Base-by-base conservation (phyloP, 83 land plant genomes). In the Picea abies region DNA sequence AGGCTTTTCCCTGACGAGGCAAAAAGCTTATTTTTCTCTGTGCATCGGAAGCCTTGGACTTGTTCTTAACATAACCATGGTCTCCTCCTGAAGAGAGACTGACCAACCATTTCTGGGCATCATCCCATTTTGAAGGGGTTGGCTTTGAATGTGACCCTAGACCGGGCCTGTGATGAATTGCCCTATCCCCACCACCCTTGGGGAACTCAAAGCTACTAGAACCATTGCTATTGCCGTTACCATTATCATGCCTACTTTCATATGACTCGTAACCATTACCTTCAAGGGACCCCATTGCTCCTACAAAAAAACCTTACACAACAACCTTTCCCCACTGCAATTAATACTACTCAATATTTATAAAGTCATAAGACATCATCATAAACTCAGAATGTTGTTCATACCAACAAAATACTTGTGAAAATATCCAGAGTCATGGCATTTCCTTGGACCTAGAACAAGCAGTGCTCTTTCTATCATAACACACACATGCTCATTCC, bases 41-140 rank as follows among this genome's bases (percentile, higher is more conserved):
- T 39, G 16, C 56, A 15, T 37, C 58, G 9, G 66, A 71, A 81
- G 60, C 26, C 26, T 83, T 81, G 58, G 67, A 25, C 10, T 78
- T 83, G 4, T 78, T 63, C 60, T 82, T 72, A 22, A 23, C 65
- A 35, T 78, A 72, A 22, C 69, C 80, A 14, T 63, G 61, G 26
- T 79, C 76, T 14, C 64, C 81, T 63, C 32, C 82, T 26, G 87
- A 76, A 56, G 87, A 85, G 35, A 41, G 47, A 4, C 92, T 90
- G 19, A 85, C 90, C 52, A 92, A 83, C 92, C 94, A 92, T 83
- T 92, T 92, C 68, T 92, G 94, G 8, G 94, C 94, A 80, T 92
- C 94, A 70, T 92, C 94, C 94, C 94, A 92, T 72, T 92, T 92
- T 5, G 94, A 92, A 22, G 94, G 94, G 12, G 90, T 84, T 19